A percentile compares a stretch with the other conserved stretches of the same genome.
These are phyloP conservation scores for Afroboletus lepidellus DNA, from an alignment of 1,284 basidiomycete species.

Conservation along the genomic window DNA sequence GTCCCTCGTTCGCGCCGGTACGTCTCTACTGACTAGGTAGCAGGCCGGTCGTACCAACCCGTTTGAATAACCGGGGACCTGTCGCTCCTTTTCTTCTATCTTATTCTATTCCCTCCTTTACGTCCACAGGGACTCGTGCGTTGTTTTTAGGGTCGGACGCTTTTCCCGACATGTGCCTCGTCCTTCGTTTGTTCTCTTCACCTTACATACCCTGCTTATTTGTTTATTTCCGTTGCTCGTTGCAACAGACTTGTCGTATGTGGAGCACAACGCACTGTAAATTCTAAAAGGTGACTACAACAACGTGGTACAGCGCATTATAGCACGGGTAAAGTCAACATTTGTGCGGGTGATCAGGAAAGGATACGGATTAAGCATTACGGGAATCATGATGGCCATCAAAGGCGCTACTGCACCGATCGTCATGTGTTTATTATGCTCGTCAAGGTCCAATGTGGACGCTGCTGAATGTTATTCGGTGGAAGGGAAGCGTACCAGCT, in stretches of 20 bases:
- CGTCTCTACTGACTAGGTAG: constrained; percentile 1
- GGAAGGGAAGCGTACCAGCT: constrained; percentile 30
- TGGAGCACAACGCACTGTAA: constrained; percentile 15
- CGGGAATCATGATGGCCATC: neutral
- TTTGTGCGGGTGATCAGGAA: neutral
- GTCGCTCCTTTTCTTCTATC: constrained; percentile 7
- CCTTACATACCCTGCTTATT: constrained; percentile 25
- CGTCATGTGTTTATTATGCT: neutral
- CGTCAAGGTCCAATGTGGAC: constrained; percentile 10
- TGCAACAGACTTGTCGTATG: constrained; percentile 15
- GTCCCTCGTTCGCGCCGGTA: constrained; percentile 11
- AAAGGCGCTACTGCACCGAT: neutral
- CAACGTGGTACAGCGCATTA: neutral
- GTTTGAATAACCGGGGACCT: constrained; percentile 49
- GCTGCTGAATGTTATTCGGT: constrained; percentile 39
- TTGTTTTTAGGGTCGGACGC: neutral
- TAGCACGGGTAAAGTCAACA: neutral
- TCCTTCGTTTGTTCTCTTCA: constrained; percentile 11
- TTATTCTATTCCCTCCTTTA: constrained; percentile 6
- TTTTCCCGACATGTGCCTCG: neutral
- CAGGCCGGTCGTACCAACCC: constrained; percentile 77
- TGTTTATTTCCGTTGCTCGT: constrained; percentile 14
- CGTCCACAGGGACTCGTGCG: constrained; percentile 6
- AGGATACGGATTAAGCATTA: neutral
- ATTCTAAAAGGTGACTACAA: constrained; percentile 14